Evolutionary conservation across 371 early-diverging fungal species (phyloP).

Genomic region (Caulochytrium protostelioides): DNA sequence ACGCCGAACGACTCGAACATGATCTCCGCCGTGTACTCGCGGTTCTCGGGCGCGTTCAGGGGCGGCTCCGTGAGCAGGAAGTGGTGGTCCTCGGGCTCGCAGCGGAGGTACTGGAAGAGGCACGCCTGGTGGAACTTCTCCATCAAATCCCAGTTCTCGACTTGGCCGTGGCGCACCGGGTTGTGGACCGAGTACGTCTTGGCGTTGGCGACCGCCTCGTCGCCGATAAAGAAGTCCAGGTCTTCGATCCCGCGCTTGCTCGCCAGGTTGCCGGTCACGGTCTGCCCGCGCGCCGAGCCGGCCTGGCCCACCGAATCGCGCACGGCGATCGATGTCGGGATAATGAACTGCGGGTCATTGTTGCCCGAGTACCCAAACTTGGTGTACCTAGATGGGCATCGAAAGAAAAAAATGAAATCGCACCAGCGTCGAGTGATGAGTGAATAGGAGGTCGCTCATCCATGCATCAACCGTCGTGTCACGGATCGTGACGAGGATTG

Average conservation of each 20-base stretch:
- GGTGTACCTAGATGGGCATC: conserved; percentile 61
- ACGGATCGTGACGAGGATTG: too few species aligned
- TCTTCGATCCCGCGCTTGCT: conserved; percentile 93
- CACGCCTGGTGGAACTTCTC: conserved; percentile 83
- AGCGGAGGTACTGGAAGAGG: conserved; percentile 87
- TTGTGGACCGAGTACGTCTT: conserved; percentile 64
- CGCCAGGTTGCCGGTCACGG: conserved; percentile 41
- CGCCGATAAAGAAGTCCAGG: conserved; percentile 88
- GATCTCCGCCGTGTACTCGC: conserved; percentile 81
- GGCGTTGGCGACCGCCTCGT: conserved; percentile 75
- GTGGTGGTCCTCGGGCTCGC: conserved; percentile 93
- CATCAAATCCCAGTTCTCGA: conserved; percentile 86
- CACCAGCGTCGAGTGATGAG: too few species aligned
- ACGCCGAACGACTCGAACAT: conserved; percentile 81
- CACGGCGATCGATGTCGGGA: conserved; percentile 78
- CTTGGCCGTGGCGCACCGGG: conserved; percentile 73
- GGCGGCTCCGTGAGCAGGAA: conserved; percentile 87
- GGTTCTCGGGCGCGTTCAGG: conserved; percentile 73
- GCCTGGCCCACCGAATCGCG: conserved; percentile 36
- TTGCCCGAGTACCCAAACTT: conserved; percentile 96
- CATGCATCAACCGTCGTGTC: too few species aligned
- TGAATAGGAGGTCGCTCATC: too few species aligned
- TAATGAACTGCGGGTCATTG: conserved; percentile 82
- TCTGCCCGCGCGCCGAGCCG: conserved; percentile 13
- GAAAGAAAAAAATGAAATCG: too few species aligned